Conservation (phyloP, 306 rosid genomes). For the Hylodesmum podocarpum region DNA sequence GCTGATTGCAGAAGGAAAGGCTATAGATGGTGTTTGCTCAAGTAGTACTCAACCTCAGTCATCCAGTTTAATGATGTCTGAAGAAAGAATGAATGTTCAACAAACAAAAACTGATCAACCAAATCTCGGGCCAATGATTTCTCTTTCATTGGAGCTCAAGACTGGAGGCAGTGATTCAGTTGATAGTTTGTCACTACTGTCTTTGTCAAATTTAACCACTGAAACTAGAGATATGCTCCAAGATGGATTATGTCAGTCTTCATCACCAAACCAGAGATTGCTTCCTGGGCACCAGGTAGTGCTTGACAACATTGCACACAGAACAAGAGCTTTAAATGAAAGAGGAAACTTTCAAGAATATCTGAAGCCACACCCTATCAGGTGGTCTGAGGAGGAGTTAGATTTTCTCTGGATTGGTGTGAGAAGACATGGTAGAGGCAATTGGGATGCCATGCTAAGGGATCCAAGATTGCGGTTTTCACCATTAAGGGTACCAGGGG, state of each 20-base stretch:
- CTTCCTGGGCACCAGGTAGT: conserved; percentile 42
- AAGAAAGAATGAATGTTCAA: conserved; percentile 37
- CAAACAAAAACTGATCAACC: conserved; percentile 25
- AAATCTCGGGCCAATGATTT: conserved; percentile 30
- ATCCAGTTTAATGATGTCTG: conserved; percentile 32
- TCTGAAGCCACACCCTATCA: conserved; percentile 29
- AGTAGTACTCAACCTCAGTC: conserved; percentile 35
- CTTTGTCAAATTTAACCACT: conserved; percentile 31
- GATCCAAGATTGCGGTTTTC: conserved; percentile 66
- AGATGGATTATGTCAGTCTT: conserved; percentile 39
- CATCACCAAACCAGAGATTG: conserved; percentile 38
- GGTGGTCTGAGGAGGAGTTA: conserved; percentile 79
- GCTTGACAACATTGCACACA: conserved; percentile 49
- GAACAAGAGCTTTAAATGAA: conserved; percentile 44
- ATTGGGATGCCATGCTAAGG: conserved; percentile 67
- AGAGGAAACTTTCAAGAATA: conserved; percentile 42
- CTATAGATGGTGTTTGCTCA: conserved; percentile 31
- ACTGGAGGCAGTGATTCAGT: conserved; percentile 36
- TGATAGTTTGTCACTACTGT: conserved; percentile 36
- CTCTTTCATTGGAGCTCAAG: conserved; percentile 44
- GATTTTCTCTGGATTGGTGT: conserved; percentile 80
- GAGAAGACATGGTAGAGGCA: conserved; percentile 65
- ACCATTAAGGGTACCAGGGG: conserved; percentile 49
- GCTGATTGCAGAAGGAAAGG: conserved; percentile 53
- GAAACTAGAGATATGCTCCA: conserved; percentile 43